These are phyloP conservation scores for Jaminaea rosea DNA, from an alignment of 1,284 basidiomycete species.

Conservation along the genomic window DNA sequence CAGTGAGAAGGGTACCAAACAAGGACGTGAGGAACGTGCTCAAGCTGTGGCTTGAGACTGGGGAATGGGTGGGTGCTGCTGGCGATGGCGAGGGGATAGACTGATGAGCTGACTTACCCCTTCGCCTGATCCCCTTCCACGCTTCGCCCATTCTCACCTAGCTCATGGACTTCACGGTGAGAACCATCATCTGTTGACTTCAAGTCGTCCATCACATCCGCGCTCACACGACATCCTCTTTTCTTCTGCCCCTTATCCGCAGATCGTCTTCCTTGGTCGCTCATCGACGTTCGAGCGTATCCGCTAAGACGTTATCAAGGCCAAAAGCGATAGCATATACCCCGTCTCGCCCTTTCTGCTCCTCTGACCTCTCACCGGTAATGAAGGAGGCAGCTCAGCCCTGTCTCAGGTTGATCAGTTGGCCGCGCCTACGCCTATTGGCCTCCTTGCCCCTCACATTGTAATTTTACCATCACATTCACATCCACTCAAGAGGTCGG, in stretches of 20 bases:
- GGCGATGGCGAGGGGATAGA: neutral
- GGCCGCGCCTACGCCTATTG: too few species aligned
- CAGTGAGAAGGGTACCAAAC: constrained; percentile 31
- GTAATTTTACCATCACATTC: too few species aligned
- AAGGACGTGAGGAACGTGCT: constrained; percentile 40
- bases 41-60: constrained; percentile 40
- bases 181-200: neutral
- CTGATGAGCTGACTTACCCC: neutral
- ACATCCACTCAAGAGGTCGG: too few species aligned
- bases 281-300: constrained; percentile 42
- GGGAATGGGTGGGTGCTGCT: constrained; percentile 44
- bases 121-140: neutral
- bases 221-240: neutral
- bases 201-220: neutral
- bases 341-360: too few species aligned
- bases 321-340: too few species aligned
- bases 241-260: constrained; percentile 6
- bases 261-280: constrained; percentile 39
- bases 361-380: too few species aligned
- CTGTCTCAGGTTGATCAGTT: too few species aligned
- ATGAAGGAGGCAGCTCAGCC: too few species aligned
- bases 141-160: neutral
- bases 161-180: constrained; percentile 39
- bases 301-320: constrained; percentile 24
- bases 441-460: too few species aligned